phyloP scores from a whole-genome alignment of 2,329 filamentous ascomycete genomes.

The Chaetomium olivaceum region DNA sequence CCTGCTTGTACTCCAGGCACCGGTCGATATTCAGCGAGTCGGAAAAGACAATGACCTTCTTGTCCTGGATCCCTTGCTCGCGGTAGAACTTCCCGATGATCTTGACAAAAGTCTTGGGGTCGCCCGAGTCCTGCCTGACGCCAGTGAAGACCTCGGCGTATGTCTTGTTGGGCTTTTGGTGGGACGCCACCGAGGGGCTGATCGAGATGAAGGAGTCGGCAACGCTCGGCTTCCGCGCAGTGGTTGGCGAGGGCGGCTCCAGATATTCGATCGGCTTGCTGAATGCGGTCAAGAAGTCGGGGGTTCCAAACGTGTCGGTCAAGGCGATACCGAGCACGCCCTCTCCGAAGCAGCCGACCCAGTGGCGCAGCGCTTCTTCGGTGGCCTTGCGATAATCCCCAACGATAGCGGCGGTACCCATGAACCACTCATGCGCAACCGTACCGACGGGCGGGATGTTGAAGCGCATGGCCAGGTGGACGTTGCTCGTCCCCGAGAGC shows the following conservation, averaged over 20 bases:
- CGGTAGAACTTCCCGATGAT: slow-evolving; percentile 82
- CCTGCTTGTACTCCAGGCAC: slow-evolving; percentile 85
- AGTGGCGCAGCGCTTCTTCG: slow-evolving; percentile 80
- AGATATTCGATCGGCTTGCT: slow-evolving; percentile 59
- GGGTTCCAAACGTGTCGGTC: slow-evolving; percentile 95
- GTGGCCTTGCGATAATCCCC: slow-evolving; percentile 83
- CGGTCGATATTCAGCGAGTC: slow-evolving; percentile 90
- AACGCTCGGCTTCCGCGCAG: slow-evolving; percentile 32
- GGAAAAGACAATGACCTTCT: slow-evolving; percentile 92
- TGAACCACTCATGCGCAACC: slow-evolving; percentile 96
- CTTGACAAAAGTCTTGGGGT: slow-evolving; percentile 77
- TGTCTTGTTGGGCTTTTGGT: slow-evolving; percentile 52
- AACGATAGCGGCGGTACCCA: slow-evolving; percentile 92
- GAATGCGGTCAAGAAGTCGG: slow-evolving; percentile 84
- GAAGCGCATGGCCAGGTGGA: slow-evolving; percentile 94
- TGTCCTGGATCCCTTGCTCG: slow-evolving; percentile 68
- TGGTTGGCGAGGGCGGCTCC: slow-evolving; percentile 42
- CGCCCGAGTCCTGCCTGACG: slow-evolving; percentile 86
- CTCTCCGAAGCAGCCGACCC: slow-evolving; percentile 88
- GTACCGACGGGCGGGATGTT: slow-evolving; percentile 83
- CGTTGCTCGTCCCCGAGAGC: slow-evolving; percentile 89
- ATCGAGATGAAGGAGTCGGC: slow-evolving; percentile 37
- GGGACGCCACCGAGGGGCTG: slow-evolving; percentile 43
- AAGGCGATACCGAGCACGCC: slow-evolving; percentile 82
- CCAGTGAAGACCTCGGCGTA: slow-evolving; percentile 84